Conservation (phyloP, 129 eudicot genomes). For the Ambrosia trifida region DNA sequence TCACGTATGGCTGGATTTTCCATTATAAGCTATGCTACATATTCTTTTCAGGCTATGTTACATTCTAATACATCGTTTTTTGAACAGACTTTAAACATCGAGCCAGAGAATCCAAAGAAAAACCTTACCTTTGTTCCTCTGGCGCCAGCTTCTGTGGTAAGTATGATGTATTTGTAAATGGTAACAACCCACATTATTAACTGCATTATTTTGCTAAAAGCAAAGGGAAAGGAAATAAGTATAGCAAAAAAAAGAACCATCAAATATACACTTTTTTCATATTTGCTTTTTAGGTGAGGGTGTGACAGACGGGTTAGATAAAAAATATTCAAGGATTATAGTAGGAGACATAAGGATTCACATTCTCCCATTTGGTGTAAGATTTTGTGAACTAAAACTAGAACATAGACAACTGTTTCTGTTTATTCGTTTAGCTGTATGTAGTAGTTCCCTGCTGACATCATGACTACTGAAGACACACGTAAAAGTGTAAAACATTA, state of each 20-base stretch:
- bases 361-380: not conserved
- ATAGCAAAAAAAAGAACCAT: not conserved
- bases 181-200: not conserved
- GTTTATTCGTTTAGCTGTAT: too few species aligned
- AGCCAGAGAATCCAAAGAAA: slow-evolving; percentile 65
- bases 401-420: too few species aligned
- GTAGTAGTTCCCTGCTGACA: too few species aligned
- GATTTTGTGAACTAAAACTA: not conserved
- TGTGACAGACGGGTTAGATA: not conserved
- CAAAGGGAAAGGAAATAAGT: not conserved
- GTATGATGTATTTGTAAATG: slow-evolving; percentile 19
- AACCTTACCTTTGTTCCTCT: slow-evolving; percentile 83
- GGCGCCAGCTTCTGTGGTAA: slow-evolving; percentile 97
- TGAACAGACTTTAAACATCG: slow-evolving; percentile 68
- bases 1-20: not conserved
- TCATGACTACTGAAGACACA: too few species aligned
- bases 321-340: not conserved
- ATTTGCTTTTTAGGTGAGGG: not conserved
- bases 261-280: not conserved
- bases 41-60: not conserved
- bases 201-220: not conserved
- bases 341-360: not conserved
- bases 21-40: not conserved
- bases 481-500: too few species aligned
- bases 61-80: slow-evolving; percentile 3